phyloP scores from a whole-genome alignment of 306 rosid species.

The Pachyrhizus erosus region DNA sequence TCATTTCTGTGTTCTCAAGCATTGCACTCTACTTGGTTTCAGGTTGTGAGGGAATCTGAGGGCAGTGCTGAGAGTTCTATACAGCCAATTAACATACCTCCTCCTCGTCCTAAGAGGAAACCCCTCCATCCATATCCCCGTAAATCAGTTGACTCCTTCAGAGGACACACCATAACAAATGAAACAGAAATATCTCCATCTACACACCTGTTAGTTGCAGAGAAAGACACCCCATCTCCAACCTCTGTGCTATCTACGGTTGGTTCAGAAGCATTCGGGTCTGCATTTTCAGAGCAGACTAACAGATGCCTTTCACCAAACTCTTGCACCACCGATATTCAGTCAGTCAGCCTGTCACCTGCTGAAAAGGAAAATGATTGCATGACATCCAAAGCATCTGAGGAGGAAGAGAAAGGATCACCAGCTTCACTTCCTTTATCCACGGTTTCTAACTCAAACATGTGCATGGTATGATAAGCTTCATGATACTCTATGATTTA shows the following conservation, averaged over 20 bases:
- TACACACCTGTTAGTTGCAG: slow-evolving; percentile 52
- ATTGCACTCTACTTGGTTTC: slow-evolving; percentile 42
- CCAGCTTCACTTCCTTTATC: slow-evolving; percentile 44
- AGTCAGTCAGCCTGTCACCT: slow-evolving; percentile 52
- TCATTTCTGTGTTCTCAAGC: slow-evolving; percentile 23
- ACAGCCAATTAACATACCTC: slow-evolving; percentile 83
- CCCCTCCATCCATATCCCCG: slow-evolving; percentile 98
- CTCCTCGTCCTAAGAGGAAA: slow-evolving; percentile 95
- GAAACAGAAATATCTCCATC: slow-evolving; percentile 68
- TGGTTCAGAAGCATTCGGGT: slow-evolving; percentile 68
- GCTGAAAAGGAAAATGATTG: slow-evolving; percentile 62
- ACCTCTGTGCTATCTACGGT: slow-evolving; percentile 67
- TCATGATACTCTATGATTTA: slow-evolving; percentile 29
- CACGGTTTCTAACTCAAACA: slow-evolving; percentile 40
- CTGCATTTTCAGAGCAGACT: slow-evolving; percentile 61
- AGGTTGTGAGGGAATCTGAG: slow-evolving; percentile 77
- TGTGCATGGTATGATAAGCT: slow-evolving; percentile 58
- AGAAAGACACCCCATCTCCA: slow-evolving; percentile 73
- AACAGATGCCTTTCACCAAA: slow-evolving; percentile 69
- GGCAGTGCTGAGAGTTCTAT: slow-evolving; percentile 61
- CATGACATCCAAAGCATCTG: slow-evolving; percentile 50
- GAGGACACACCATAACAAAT: slow-evolving; percentile 48
- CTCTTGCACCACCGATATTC: slow-evolving; percentile 72
- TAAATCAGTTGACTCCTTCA: slow-evolving; percentile 56
- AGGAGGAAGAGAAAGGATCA: slow-evolving; percentile 58